Conservation (phyloP, 1,284 basidiomycete genomes). For the Rhodotorula sp. region DNA sequence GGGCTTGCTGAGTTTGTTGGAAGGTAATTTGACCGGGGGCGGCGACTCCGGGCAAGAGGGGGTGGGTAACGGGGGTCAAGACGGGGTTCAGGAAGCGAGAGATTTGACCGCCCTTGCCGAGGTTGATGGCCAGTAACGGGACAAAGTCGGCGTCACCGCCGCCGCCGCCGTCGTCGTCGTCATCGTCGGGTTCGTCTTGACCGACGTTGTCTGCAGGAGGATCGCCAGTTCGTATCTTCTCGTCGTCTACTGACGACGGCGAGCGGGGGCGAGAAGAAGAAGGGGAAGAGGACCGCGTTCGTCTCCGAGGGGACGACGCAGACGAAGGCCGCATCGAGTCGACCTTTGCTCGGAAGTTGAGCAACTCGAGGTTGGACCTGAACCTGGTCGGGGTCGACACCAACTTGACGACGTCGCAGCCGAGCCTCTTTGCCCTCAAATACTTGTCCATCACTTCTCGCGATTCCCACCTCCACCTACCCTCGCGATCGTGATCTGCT, state of each 20-base stretch:
- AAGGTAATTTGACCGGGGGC: conserved; percentile 92
- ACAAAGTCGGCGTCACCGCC: conserved; percentile 41
- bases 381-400: conserved; percentile 75
- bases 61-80: conserved; percentile 86
- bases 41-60: conserved; percentile 73
- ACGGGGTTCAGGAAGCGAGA: conserved; percentile 82
- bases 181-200: no score
- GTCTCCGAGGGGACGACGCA: no score
- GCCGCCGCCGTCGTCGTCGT: no score
- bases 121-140: conserved; percentile 91
- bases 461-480: conserved; percentile 77
- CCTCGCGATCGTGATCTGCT: conserved; percentile 84
- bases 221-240: no score
- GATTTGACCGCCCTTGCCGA: conserved; percentile 83
- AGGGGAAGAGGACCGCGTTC: no score
- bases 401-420: conserved; percentile 86
- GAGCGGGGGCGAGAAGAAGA: no score
- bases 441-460: conserved; percentile 62
- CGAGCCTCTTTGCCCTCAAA: conserved; percentile 24
- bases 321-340: conserved; percentile 40
- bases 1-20: conserved; percentile 74
- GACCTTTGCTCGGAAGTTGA: conserved; percentile 60
- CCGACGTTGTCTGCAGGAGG: no score
- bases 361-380: conserved; percentile 77
- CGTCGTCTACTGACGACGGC: no score